Evolutionary conservation across 2,329 filamentous ascomycete genomes (phyloP).

Genomic region (Orbilia ellipsospora): DNA sequence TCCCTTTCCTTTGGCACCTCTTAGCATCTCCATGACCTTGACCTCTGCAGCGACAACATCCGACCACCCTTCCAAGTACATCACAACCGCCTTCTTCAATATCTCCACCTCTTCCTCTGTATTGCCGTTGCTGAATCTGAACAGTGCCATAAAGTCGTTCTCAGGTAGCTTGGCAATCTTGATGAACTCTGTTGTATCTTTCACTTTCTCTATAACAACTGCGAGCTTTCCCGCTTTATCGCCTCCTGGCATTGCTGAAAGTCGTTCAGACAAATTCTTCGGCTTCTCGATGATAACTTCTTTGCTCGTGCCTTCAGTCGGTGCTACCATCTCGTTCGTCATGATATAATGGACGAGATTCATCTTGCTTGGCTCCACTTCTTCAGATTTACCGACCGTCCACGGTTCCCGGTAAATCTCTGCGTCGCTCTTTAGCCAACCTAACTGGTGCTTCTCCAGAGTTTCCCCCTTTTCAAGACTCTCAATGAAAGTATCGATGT

Average conservation of each 20-base stretch:
- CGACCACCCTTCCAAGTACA: slow-evolving; percentile 42
- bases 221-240: slow-evolving; percentile 47
- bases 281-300: slow-evolving; percentile 33
- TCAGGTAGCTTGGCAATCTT: slow-evolving; percentile 37
- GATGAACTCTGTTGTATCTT: slow-evolving; percentile 27
- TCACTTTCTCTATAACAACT: slow-evolving; percentile 32
- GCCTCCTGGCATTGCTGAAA: slow-evolving; percentile 38
- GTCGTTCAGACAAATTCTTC: slow-evolving; percentile 25
- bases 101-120: slow-evolving; percentile 41
- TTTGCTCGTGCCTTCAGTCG: slow-evolving; percentile 20
- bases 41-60: slow-evolving; percentile 47
- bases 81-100: slow-evolving; percentile 33
- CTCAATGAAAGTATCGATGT: slow-evolving; percentile 24
- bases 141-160: slow-evolving; percentile 34
- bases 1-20: slow-evolving; percentile 17
- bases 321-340: slow-evolving; percentile 26
- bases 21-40: slow-evolving; percentile 34
- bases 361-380: slow-evolving; percentile 46
- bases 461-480: slow-evolving; percentile 26
- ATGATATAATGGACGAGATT: slow-evolving; percentile 40
- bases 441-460: slow-evolving; percentile 12
- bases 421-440: slow-evolving; percentile 34
- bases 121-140: slow-evolving; percentile 38
- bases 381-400: slow-evolving; percentile 36
- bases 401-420: slow-evolving; percentile 49